Evolutionary conservation across 1,139 yeast species (phyloP), one percentile per base, ranked within the genome.

Genomic region (Zygoascus sp.): DNA sequence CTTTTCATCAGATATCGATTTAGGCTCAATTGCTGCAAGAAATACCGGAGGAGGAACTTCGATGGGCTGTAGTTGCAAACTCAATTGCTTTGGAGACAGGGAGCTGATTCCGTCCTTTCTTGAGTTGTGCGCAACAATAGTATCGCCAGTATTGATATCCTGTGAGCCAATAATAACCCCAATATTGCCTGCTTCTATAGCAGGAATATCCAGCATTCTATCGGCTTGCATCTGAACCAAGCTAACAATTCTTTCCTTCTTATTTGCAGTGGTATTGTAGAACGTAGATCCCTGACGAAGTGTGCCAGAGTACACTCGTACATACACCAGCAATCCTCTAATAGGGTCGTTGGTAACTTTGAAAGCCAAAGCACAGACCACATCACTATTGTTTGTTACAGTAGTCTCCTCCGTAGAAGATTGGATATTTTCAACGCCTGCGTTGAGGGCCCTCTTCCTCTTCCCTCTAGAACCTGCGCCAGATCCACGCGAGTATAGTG

Each of bases 11-110:
- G 96, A 92, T 2, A 87, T 78, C 0, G 96, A 82, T 44, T 73
- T 68, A 0, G 98, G 97, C 52, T 87, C 95, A 37, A 92, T 76
- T 0, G 89, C 77, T 1, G 94, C 81, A 56, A 89, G 84, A 65
- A 90, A 92, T 8, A 92, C 94, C 0, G 97, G 96, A 0, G 96
- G 96, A 0, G 98, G 98, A 0, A 87, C 77, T 0, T 71, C 75
- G 28, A 92, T 89, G 0, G 97, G 95, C 51, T 83, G 75, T 40
- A 90, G 74, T 46, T 75, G 77, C 49, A 54, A 69, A 61, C 21
- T 81, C 21, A 60, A 62, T 39, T 69, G 69, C 5, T 66, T 59
- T 19, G 71, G 59, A 0, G 67, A 51, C 36, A 68, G 50, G 2
- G 57, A 48, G 16, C 53, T 54, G 5, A 75, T 66, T 1, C 75